Percentiles rank a stretch among this genome's conserved stretches.
Conservation (phyloP, 2,329 filamentous ascomycete species). For the Colletotrichum nymphaeae region DNA sequence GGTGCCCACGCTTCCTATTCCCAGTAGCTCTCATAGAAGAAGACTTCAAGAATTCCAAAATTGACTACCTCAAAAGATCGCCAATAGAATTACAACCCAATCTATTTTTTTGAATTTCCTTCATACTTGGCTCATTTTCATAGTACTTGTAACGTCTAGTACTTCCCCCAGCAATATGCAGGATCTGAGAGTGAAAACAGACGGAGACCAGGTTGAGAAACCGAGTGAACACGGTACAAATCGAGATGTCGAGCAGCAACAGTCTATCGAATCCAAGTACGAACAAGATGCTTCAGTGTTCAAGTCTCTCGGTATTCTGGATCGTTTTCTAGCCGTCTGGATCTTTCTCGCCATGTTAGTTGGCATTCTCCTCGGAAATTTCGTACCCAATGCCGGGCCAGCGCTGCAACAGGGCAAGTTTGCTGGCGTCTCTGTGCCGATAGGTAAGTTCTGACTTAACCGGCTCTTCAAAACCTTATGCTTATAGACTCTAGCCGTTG, state of each 20-base stretch:
- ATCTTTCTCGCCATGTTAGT: conserved; percentile 83
- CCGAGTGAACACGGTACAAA: not conserved
- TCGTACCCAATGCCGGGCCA: conserved; percentile 70
- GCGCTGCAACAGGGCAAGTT: conserved; percentile 78
- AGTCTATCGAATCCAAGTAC: not conserved
- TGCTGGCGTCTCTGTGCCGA: conserved; percentile 75
- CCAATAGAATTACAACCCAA: too few relatives aligned
- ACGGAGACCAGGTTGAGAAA: not conserved
- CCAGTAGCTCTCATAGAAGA: not conserved
- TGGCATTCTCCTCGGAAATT: conserved; percentile 82
- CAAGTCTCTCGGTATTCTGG: conserved; percentile 68
- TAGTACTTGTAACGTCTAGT: not conserved
- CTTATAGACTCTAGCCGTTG: conserved; percentile 67
- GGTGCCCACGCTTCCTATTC: not conserved
- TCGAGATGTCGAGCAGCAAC: conserved; percentile 32
- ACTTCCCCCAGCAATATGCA: not conserved
- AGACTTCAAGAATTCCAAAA: not conserved
- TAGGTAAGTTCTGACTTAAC: conserved; percentile 57
- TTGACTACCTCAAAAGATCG: too few relatives aligned
- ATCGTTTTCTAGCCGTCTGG: conserved; percentile 76
- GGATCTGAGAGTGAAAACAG: not conserved
- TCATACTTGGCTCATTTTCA: not conserved
- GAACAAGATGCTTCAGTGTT: conserved; percentile 54
- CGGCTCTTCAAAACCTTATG: not conserved
- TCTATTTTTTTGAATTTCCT: not conserved